phyloP scores from a whole-genome alignment of 495 filamentous ascomycete species.

The Neurospora intermedia region DNA sequence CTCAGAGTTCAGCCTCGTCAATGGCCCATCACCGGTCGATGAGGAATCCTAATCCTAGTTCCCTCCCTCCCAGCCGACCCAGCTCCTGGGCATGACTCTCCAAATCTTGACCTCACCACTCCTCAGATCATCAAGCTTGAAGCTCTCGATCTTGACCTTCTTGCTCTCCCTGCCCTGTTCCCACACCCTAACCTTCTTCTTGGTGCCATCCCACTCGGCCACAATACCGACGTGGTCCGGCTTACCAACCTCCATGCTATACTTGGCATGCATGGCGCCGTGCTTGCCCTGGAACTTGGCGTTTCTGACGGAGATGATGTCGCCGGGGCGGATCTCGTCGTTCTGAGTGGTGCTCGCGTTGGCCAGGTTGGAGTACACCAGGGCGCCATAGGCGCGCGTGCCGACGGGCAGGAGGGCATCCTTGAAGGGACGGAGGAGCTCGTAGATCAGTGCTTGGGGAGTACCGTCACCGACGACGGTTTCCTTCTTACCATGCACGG shows the following conservation, averaged over 20 bases:
- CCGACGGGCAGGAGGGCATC: constrained; percentile 74
- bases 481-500: constrained; percentile 58
- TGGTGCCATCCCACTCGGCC: constrained; percentile 97
- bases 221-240: constrained; percentile 93
- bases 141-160: constrained; percentile 90
- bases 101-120: constrained; percentile 96
- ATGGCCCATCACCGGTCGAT: not conserved
- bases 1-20: not conserved
- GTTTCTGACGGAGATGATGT: constrained; percentile 89
- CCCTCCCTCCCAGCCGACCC: constrained; percentile 71
- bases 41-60: constrained; percentile 1
- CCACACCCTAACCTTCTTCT: constrained; percentile 94
- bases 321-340: constrained; percentile 90
- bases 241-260: constrained; percentile 77
- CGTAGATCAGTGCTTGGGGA: constrained; percentile 61
- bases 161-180: constrained; percentile 91
- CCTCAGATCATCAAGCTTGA: constrained; percentile 80
- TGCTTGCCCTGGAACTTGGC: constrained; percentile 93
- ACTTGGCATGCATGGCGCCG: constrained; percentile 90
- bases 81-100: constrained; percentile 84
- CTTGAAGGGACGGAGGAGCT: constrained; percentile 63
- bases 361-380: constrained; percentile 87
- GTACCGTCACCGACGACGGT: constrained; percentile 75
- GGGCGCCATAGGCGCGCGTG: constrained; percentile 76
- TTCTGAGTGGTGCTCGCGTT: constrained; percentile 83